These are phyloP conservation scores for Heterobasidion occidentale DNA, from an alignment of 1,284 basidiomycete species.

Conservation along the genomic window DNA sequence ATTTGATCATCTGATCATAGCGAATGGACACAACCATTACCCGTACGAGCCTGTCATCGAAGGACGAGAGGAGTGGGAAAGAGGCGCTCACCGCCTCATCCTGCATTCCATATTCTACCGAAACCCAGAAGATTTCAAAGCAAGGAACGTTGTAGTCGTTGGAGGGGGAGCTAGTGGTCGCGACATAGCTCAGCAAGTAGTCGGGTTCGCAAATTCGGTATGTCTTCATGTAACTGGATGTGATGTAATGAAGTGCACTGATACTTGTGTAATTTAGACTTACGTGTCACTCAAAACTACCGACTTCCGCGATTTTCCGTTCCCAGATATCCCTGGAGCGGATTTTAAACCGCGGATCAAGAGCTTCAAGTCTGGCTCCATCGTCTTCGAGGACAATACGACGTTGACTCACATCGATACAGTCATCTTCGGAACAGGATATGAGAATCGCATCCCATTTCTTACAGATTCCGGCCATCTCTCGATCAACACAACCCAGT, in stretches of 20 bases:
- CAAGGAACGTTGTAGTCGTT: conserved; percentile 39
- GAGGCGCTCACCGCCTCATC: conserved; percentile 25
- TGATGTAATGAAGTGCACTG: not conserved
- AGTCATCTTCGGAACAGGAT: conserved; percentile 47
- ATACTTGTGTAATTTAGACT: conserved; percentile 20
- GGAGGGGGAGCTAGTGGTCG: conserved; percentile 43
- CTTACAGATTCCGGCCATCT: conserved; percentile 31
- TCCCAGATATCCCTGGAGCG: conserved; percentile 19
- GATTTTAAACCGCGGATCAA: conserved; percentile 35
- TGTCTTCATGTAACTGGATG: conserved; percentile 4
- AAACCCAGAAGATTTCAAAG: conserved; percentile 32
- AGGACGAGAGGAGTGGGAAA: conserved; percentile 39
- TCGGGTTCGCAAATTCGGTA: conserved; percentile 33
- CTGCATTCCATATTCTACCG: conserved; percentile 51
- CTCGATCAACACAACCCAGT: not conserved
- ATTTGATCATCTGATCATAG: conserved; percentile 48
- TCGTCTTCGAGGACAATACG: conserved; percentile 42
- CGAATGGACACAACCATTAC: conserved; percentile 46
- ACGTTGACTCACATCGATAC: conserved; percentile 31
- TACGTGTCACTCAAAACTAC: conserved; percentile 31
- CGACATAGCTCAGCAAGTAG: conserved; percentile 38
- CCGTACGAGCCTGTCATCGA: conserved; percentile 36
- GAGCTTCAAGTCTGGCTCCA: conserved; percentile 33
- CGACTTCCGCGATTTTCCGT: conserved; percentile 1
- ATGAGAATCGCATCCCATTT: conserved; percentile 45